Base-by-base conservation (phyloP, 1,284 basidiomycete species). In the Polyporus tsugae region DNA sequence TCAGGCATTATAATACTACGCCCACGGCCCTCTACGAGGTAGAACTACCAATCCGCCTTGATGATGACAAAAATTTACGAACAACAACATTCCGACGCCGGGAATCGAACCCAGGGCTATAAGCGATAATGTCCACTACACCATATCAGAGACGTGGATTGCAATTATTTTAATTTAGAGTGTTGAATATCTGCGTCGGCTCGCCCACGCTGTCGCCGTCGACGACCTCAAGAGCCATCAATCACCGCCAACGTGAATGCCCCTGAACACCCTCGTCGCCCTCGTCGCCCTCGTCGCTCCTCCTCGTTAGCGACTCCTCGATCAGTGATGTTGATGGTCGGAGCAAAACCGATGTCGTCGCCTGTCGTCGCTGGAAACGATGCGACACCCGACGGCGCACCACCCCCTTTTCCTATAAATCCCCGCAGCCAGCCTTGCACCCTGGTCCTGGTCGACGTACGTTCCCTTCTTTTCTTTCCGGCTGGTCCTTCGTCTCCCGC, bases 291-390 rank as follows among this genome's bases (percentile, higher is more conserved):
- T 49, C 46, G 46, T 22, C 9, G 29, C 29, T n/a, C 29, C 29
- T 29, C 29, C 29, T 29, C 29, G 29, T 29, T 29, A 29, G 29
- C 29, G 29, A 29, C 29, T 29, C 29, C 29, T 22, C 38, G 33
- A 71, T 71, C 70, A 71, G 38, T 72, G 68, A 69, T 69, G 68
- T 36, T 72, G 68, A 72, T 72, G 71, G 29, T n/a, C 38, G 44
- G 17, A 38, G 33, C 35, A 7, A 59, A 69, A 72, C 67, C 67
- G 46, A 66, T 69, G n/a, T n/a, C n/a, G n/a, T n/a, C n/a, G n/a
- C n/a, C n/a, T n/a, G n/a, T n/a, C n/a, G n/a, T n/a, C n/a, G 65
- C 68, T 68, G 64, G 57, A 44, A 66, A 66, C 62, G 19, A 38
- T n/a, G 6, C 55, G 9, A 13, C 25, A n/a, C n/a, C 38, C 52